phyloP scores from a whole-genome alignment of 1,139 yeast genomes.

The Candida glucosophila region DNA sequence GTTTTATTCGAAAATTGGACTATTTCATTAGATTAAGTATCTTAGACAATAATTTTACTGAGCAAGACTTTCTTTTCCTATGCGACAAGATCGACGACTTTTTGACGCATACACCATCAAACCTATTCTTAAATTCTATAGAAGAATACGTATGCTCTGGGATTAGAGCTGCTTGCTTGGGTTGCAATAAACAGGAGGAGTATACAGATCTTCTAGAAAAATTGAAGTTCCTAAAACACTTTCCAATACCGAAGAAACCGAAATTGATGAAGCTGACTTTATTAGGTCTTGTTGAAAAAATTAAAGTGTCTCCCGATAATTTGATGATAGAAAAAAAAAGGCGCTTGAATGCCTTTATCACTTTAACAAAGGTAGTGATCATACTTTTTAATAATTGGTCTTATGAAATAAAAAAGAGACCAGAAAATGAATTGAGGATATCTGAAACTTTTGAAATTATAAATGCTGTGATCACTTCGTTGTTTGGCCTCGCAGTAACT shows the following conservation, averaged over 20 bases:
- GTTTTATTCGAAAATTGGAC: slow-evolving; percentile 8
- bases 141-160: slow-evolving; percentile 8
- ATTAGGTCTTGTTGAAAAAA: too few relatives aligned
- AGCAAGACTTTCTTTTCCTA: slow-evolving; percentile 7
- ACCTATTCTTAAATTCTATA: slow-evolving; percentile 9
- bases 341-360: not conserved
- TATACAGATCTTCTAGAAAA: slow-evolving; percentile 6
- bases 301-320: too few relatives aligned
- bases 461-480: too few relatives aligned
- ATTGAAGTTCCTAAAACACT: slow-evolving; percentile 6
- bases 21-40: slow-evolving; percentile 11
- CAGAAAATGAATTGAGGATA: too few relatives aligned
- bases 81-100: slow-evolving; percentile 6
- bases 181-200: slow-evolving; percentile 1
- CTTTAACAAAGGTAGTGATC: not conserved
- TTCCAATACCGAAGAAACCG: too few relatives aligned
- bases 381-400: not conserved
- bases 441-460: too few relatives aligned
- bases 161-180: slow-evolving; percentile 5
- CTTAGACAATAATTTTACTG: slow-evolving; percentile 10
- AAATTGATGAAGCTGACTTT: too few relatives aligned
- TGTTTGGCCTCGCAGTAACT: too few relatives aligned
- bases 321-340: not conserved
- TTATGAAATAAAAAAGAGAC: not conserved
- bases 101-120: slow-evolving; percentile 6